Evolutionary conservation across 768 basidiomycete species (phyloP).

Genomic region (Tricholoma terreum): DNA sequence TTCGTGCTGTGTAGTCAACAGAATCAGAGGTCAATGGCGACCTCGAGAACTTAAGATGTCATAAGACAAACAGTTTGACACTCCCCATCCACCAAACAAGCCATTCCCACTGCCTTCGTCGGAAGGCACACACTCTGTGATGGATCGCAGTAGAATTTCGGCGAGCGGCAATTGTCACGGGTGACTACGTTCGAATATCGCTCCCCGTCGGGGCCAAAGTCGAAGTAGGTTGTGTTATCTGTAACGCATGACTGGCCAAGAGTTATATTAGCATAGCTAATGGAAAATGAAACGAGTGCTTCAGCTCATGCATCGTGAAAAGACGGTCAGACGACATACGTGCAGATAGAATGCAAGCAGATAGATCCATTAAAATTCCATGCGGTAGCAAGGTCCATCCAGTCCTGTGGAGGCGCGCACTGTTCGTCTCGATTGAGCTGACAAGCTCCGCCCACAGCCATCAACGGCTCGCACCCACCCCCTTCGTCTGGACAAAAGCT

Average conservation of each 20-base stretch:
- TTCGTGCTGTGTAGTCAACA: conserved; percentile 20
- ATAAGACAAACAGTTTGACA: conserved; percentile 39
- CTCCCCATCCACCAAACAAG: conserved; percentile 53
- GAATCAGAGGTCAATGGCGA: neutral
- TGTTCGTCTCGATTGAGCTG: conserved; percentile 65
- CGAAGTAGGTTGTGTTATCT: conserved; percentile 53
- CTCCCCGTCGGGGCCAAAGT: conserved; percentile 36
- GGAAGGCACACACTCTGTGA: conserved; percentile 39
- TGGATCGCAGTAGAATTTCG: conserved; percentile 54
- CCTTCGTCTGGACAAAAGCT: conserved; percentile 71
- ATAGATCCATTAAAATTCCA: conserved; percentile 52
- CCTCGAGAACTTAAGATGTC: neutral
- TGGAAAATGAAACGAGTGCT: neutral
- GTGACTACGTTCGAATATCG: conserved; percentile 49
- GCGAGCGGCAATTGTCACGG: conserved; percentile 55
- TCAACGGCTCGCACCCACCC: conserved; percentile 46
- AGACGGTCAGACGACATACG: conserved; percentile 57
- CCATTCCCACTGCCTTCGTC: conserved; percentile 37
- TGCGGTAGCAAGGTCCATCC: conserved; percentile 36
- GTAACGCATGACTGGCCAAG: conserved; percentile 48
- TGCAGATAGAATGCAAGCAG: conserved; percentile 57
- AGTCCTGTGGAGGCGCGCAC: conserved; percentile 40
- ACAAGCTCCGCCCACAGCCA: conserved; percentile 44
- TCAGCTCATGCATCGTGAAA: conserved; percentile 13
- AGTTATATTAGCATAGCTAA: conserved; percentile 55